Evolutionary conservation across 169 alveolate genomes (phyloP), one percentile per base, ranked within the genome.

Genomic region (Eimeria falciformis): DNA sequence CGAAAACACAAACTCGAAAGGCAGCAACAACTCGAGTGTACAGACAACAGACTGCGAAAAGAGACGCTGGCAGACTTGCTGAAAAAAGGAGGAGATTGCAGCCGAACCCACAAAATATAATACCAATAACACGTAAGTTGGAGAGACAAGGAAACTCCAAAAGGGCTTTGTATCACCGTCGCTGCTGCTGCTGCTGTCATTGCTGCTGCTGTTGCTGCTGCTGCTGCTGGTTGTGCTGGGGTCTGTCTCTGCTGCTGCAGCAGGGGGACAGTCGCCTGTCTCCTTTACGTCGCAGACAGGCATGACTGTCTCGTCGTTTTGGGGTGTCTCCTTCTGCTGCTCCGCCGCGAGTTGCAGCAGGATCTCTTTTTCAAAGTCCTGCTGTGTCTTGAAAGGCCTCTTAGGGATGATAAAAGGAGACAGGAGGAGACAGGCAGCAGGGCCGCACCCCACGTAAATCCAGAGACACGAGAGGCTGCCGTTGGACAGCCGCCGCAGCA

Each of bases 31-130:
- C 9, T 71, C 93, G 14, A 89, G 29, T 46, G 75, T 65, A 6
- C 33, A 23, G 14, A 56, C 43, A 11, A 71, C 93, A 1, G 62
- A 27, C 17, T 45, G 66, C 14, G 68, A 50, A 33, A 89, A 71
- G 66, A 89, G 71, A n/a, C 93, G 93, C 68, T 81, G 68, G 33
- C 66, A 81, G 14, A 89, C 93, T 56, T 89, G 82, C 71, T 89
- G 93, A 81, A 56, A 89, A 46, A 71, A 75, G 14, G 93, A 53
- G 0, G 83, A 75, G 50, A 50, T 56, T 89, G 89, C 71, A 11
- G 83, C 71, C 27, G 75, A 88, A 12, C 73, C 93, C 17, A 71
- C 46, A 66, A 89, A 89, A 81, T 89, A 89, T 3, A 55, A n/a
- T 9, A 73, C 87, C 47, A 89, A 66, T 37, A 89, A 65, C 23